Conservation (phyloP, 179 eudicot species). For the Amaranthus tricolor region DNA sequence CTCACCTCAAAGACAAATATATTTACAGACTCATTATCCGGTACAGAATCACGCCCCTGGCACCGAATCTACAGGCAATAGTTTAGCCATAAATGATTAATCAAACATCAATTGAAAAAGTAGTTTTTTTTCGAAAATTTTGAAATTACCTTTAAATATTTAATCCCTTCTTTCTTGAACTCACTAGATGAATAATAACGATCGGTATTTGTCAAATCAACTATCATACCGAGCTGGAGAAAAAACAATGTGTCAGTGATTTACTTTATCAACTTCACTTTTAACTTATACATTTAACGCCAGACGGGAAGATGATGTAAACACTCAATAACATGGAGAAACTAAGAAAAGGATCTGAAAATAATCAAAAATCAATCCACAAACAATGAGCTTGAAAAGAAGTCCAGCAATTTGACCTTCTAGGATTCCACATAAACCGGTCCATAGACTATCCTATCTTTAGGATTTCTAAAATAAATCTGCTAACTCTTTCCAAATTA, state of each 20-base stretch:
- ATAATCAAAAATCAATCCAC: background rate
- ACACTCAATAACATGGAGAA: background rate
- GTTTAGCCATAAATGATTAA: background rate
- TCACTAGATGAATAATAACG: conserved; percentile 46
- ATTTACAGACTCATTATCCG: conserved; percentile 53
- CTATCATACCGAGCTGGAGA: conserved; percentile 50
- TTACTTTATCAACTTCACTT: background rate
- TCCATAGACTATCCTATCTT: background rate
- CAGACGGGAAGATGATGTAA: background rate
- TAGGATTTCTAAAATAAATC: background rate
- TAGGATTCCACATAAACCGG: background rate
- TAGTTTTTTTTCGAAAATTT: background rate
- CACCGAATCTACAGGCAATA: conserved; percentile 40
- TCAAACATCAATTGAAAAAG: too few species aligned
- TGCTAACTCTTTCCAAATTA: background rate
- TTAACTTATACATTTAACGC: background rate
- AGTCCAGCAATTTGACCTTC: background rate
- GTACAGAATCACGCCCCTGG: conserved; percentile 55
- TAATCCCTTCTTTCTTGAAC: conserved; percentile 36
- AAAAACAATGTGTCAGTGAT: background rate
- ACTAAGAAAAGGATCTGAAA: background rate
- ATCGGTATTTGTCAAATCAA: conserved; percentile 56
- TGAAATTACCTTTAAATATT: conserved; percentile 41
- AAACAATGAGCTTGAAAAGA: too few species aligned
- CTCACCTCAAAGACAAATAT: conserved; percentile 56